Percentiles rank a stretch among this genome's conserved stretches.
Conservation (phyloP, 495 filamentous ascomycete genomes). For the Penicillium arizonense region DNA sequence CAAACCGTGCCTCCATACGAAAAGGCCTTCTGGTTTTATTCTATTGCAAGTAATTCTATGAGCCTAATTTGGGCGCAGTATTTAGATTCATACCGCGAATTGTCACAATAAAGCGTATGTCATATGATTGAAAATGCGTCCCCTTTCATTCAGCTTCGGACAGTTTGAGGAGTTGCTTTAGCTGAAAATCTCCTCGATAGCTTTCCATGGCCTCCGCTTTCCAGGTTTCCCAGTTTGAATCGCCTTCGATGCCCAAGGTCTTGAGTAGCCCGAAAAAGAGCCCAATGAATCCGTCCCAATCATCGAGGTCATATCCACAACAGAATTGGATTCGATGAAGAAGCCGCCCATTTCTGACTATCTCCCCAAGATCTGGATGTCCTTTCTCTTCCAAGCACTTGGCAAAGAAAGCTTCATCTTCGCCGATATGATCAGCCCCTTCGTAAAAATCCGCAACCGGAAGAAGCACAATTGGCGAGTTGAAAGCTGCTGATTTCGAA, state of each 20-base stretch:
- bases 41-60: too few species aligned
- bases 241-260: conserved; percentile 23
- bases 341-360: conserved; percentile 31
- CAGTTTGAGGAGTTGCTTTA: conserved; percentile 6
- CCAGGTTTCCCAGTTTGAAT: conserved; percentile 34
- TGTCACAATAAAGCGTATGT: too few species aligned
- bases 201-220: conserved; percentile 24
- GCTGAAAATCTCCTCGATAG: conserved; percentile 27
- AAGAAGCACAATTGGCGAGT: conserved; percentile 40
- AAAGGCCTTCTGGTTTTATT: too few species aligned
- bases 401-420: conserved; percentile 35
- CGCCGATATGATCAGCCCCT: conserved; percentile 28
- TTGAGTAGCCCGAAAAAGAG: conserved; percentile 35
- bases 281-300: conserved; percentile 42
- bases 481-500: conserved; percentile 35
- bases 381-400: conserved; percentile 30
- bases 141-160: neutral
- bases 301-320: conserved; percentile 34
- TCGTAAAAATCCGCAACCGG: conserved; percentile 42
- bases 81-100: too few species aligned
- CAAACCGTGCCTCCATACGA: too few species aligned
- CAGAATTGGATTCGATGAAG: conserved; percentile 39
- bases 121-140: too few species aligned
- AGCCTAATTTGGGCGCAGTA: too few species aligned
- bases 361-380: conserved; percentile 24